These are phyloP conservation scores for Aspergillaceae sp. DNA, from an alignment of 2,329 filamentous ascomycete species.

Conservation along the genomic window DNA sequence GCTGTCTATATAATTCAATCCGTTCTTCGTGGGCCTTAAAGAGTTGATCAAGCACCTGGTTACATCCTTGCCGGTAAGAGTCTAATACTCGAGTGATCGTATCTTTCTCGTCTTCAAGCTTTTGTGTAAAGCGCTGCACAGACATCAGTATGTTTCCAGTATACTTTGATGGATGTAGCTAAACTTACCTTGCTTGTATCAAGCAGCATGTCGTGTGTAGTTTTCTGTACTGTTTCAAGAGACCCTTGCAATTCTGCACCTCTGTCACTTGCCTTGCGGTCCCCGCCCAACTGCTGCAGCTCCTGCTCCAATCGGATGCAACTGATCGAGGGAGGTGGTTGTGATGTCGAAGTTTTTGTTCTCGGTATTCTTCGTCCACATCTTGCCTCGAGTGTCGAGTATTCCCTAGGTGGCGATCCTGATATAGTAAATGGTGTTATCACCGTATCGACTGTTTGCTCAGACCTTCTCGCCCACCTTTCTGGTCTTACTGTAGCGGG, in stretches of 20 bases:
- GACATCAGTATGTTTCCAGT: not conserved
- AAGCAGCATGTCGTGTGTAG: not conserved
- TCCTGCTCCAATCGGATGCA: not conserved
- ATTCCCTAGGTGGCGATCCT: not conserved
- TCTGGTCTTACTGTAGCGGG: not conserved
- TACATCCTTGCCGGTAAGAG: constrained; percentile 37
- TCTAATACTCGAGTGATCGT: constrained; percentile 37
- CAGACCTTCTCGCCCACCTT: not conserved
- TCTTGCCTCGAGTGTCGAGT: no score
- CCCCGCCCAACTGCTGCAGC: not conserved
- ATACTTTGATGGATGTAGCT: not conserved
- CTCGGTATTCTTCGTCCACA: not conserved
- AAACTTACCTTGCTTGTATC: constrained; percentile 20
- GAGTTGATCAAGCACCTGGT: constrained; percentile 36
- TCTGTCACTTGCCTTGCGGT: not conserved
- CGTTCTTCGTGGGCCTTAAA: constrained; percentile 32
- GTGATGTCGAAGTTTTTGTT: not conserved
- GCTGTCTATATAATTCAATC: constrained; percentile 23
- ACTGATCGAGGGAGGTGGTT: not conserved
- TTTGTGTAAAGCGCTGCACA: constrained; percentile 32
- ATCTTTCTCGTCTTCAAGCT: constrained; percentile 41
- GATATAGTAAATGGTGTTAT: not conserved
- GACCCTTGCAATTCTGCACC: constrained; percentile 10
- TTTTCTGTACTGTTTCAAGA: constrained; percentile 11
- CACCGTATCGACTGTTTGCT: not conserved